Conservation (phyloP, 306 rosid genomes). For the Dryas drummondii region DNA sequence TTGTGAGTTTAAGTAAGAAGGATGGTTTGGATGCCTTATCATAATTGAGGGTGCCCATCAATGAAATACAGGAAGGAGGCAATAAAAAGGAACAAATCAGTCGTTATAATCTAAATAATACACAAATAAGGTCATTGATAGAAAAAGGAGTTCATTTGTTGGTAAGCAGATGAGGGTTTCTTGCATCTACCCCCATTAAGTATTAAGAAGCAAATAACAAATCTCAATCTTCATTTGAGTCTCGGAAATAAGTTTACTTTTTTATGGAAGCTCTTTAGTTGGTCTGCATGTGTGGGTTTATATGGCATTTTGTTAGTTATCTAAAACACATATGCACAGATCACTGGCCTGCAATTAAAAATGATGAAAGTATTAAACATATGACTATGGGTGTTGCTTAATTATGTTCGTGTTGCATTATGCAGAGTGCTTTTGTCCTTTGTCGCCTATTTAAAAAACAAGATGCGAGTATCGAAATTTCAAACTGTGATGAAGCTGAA, state of each 20-base stretch:
- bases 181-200: neutral
- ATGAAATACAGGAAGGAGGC: neutral
- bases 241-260: neutral
- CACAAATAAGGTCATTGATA: neutral
- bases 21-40: neutral
- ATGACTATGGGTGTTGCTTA: neutral
- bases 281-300: neutral
- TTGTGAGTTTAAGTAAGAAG: neutral
- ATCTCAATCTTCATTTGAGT: neutral
- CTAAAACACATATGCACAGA: neutral
- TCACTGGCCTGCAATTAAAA: neutral
- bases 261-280: neutral
- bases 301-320: neutral
- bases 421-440: constrained; percentile 80
- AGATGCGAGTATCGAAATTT: constrained; percentile 60
- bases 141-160: neutral
- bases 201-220: neutral
- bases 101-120: neutral
- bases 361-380: neutral
- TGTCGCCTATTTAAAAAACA: constrained; percentile 85
- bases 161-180: neutral
- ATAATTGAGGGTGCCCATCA: neutral
- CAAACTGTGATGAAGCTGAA: constrained; percentile 52
- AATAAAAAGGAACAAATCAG: neutral
- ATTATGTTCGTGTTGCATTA: neutral